These are phyloP conservation scores for Raddia guianensis DNA, from an alignment of 176 grass and related monocot species.

Conservation along the genomic window DNA sequence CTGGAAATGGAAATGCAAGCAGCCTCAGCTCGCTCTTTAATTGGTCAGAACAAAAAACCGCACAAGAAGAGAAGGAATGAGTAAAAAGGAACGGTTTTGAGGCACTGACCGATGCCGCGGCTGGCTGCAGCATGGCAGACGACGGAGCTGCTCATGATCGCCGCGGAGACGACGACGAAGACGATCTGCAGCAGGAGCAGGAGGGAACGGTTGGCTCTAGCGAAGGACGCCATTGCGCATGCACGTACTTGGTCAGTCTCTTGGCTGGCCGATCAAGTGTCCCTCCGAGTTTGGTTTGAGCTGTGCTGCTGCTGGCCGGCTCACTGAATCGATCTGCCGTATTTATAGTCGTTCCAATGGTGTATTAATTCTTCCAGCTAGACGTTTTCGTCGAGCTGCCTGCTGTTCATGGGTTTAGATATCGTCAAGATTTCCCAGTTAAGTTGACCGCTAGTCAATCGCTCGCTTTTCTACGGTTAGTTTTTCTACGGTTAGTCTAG, in stretches of 20 bases:
- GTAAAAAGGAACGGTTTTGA: neutral
- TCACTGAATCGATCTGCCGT: neutral
- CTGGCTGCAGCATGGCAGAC: neutral
- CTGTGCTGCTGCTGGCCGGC: neutral
- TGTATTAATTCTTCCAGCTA: neutral
- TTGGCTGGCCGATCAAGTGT: neutral
- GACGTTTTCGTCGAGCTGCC: too few relatives aligned
- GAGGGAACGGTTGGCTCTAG: neutral
- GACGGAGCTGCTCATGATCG: slow-evolving; percentile 12
- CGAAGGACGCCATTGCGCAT: neutral
- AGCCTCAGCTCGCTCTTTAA: neutral
- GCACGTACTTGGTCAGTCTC: too few relatives aligned
- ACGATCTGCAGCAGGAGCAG: slow-evolving; percentile 36
- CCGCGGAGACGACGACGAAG: neutral
- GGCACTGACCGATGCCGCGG: neutral
- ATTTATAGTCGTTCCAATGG: neutral
- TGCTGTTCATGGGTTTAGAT: too few relatives aligned
- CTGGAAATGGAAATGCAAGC: neutral
- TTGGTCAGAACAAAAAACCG: neutral
- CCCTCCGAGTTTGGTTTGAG: neutral
- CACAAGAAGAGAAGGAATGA: too few relatives aligned
- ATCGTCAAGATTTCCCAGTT: too few relatives aligned
- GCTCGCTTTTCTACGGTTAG: too few relatives aligned
- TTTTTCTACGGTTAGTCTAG: too few relatives aligned
- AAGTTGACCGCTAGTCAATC: too few relatives aligned